Evolutionary conservation across 1,284 basidiomycete genomes (phyloP), one percentile per base, ranked within the genome.

Genomic region (Heterobasidion irregulare): DNA sequence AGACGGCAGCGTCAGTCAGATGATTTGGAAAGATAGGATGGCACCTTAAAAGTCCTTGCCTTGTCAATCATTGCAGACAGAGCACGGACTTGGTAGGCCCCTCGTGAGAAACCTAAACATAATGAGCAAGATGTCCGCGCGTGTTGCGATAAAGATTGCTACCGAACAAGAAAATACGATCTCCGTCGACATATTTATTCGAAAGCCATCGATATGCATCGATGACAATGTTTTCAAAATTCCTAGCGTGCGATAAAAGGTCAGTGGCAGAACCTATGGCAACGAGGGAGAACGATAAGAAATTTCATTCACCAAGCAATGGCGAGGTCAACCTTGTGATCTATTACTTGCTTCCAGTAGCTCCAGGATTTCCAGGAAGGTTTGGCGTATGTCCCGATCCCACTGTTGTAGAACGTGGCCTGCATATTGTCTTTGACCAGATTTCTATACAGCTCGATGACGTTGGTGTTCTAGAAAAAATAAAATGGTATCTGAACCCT

Each of bases 161-260:
- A 72, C 72, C 72, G 56, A 73, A 72, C 8, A 74, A 54, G 58
- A 65, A 74, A 8, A 73, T 72, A 1, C 61, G 49, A 56, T 73
- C 71, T 6, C 69, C 70, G 1, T 54, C 41, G 35, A 63, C 5
- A 53, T 75, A 74, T 19, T 68, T 66, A 4, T 71, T 67, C 5
- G 66, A 66, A 13, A 76, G 59, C 74, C 74, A 76, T 4, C 59
- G 60, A 58, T 75, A 76, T 15, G 72, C 73, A 12, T 60, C 62
- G 5, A 69, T 48, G 6, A 76, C 59, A 10, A 66, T 67, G 38
- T 58, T 63, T 43, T 72, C 65, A 47, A 70, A 66, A 48, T 67
- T 66, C 66, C 73, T 74, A 19, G 12, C 45, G 54, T 16, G 16
- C 12, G 12, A 16, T 32, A 32, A 18, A 10, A 55, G 13, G 16